A percentile compares a stretch with the other conserved stretches of the same genome.
Evolutionary conservation across 2,329 filamentous ascomycete species (phyloP).

Genomic region (Fusarium euwallaceae): DNA sequence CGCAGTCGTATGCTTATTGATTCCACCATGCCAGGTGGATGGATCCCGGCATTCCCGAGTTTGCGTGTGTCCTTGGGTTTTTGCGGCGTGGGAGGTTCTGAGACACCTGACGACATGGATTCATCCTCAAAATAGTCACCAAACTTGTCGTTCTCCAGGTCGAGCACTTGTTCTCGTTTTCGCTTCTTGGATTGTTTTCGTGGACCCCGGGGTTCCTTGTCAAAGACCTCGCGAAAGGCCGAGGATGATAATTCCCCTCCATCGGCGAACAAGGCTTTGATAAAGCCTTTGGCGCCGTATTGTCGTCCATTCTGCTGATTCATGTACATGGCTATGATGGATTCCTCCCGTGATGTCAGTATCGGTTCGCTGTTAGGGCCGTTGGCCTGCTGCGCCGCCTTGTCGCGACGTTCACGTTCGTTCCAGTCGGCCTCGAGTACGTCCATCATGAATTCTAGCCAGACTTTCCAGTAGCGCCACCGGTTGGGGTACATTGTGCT

Average conservation of each 20-base stretch:
- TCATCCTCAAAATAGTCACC: conserved; percentile 73
- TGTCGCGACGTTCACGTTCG: conserved; percentile 66
- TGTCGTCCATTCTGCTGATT: conserved; percentile 60
- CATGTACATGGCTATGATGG: conserved; percentile 73
- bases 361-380: conserved; percentile 42
- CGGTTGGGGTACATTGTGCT: conserved; percentile 78
- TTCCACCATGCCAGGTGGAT: conserved; percentile 57
- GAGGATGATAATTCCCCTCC: conserved; percentile 66
- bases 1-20: conserved; percentile 73
- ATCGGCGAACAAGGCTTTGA: conserved; percentile 77
- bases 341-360: conserved; percentile 58
- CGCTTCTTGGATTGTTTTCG: conserved; percentile 61
- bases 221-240: conserved; percentile 76
- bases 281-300: conserved; percentile 65
- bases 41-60: conserved; percentile 35
- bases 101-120: conserved; percentile 60
- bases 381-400: conserved; percentile 45
- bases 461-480: conserved; percentile 86
- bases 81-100: conserved; percentile 61
- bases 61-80: conserved; percentile 49
- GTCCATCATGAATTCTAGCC: conserved; percentile 84
- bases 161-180: conserved; percentile 62
- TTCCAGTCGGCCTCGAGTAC: conserved; percentile 79
- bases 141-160: conserved; percentile 71
- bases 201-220: conserved; percentile 67